Percentiles rank a stretch among this genome's conserved stretches.
These are phyloP conservation scores for Trichophyton rubrum DNA, from an alignment of 2,329 filamentous ascomycete species.

Conservation along the genomic window DNA sequence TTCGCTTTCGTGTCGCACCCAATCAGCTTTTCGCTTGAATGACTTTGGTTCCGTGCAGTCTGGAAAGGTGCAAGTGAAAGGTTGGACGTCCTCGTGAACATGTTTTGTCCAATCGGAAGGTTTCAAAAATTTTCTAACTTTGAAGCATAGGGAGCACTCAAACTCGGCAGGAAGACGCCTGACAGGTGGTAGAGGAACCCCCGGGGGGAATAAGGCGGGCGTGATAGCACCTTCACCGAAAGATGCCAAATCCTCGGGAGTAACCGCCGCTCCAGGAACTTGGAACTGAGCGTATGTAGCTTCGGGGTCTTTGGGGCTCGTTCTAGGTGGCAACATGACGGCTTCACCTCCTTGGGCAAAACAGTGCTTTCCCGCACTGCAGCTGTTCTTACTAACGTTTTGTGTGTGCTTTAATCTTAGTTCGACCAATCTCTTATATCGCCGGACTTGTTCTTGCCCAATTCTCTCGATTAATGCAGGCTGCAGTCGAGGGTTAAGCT, in stretches of 20 bases:
- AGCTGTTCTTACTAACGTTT: constrained; percentile 44
- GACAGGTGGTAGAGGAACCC: constrained; percentile 72
- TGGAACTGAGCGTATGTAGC: constrained; percentile 43
- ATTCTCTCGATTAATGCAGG: constrained; percentile 64
- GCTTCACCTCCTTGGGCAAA: constrained; percentile 54
- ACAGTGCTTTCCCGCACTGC: constrained; percentile 52
- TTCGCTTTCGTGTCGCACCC: constrained; percentile 90
- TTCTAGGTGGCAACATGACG: constrained; percentile 46
- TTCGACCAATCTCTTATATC: constrained; percentile 66
- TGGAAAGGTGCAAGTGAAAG: constrained; percentile 84
- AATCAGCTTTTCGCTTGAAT: constrained; percentile 91
- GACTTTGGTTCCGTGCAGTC: constrained; percentile 73
- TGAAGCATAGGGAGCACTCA: constrained; percentile 80
- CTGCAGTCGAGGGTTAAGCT: constrained; percentile 61
- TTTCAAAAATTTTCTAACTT: constrained; percentile 72
- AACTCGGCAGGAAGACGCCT: constrained; percentile 69
- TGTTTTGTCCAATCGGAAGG: constrained; percentile 97
- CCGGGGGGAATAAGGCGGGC: constrained; percentile 61
- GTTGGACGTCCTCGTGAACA: constrained; percentile 84
- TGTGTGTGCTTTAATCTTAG: constrained; percentile 57
- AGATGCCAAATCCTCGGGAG: constrained; percentile 56
- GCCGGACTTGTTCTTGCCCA: constrained; percentile 63
- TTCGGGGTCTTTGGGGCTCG: constrained; percentile 44
- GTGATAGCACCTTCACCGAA: constrained; percentile 55
- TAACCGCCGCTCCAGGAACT: constrained; percentile 42